Percentiles rank a stretch among this genome's conserved stretches.
phyloP scores from a whole-genome alignment of 306 rosid species.

The Cucumis sativus region DNA sequence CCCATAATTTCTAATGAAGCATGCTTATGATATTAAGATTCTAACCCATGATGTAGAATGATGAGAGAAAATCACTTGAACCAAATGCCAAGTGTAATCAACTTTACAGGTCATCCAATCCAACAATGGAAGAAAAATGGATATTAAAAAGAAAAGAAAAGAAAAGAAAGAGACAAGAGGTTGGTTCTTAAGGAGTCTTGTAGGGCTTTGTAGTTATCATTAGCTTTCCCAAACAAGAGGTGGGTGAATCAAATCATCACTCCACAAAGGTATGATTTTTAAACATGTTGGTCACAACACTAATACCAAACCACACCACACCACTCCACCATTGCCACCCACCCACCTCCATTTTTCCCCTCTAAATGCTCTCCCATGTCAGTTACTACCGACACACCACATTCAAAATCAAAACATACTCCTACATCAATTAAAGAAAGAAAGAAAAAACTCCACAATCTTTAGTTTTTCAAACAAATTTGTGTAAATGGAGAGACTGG shows the following conservation, averaged over 20 bases:
- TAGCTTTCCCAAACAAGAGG: conserved; percentile 14
- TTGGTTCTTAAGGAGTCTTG: conserved; percentile 4
- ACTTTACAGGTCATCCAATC: conserved; percentile 10
- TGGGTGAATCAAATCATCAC: conserved; percentile 7
- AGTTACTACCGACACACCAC: background rate
- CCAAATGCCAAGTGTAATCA: conserved; percentile 14
- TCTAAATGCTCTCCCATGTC: background rate
- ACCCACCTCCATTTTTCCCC: background rate
- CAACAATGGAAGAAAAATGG: background rate
- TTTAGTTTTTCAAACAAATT: too few relatives aligned
- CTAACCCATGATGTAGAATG: background rate
- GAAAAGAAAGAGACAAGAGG: background rate
- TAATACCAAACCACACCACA: background rate
- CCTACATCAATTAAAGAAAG: background rate
- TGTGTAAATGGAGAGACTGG: background rate
- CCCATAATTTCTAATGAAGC: background rate
- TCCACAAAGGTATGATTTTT: background rate
- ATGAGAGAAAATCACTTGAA: conserved; percentile 1
- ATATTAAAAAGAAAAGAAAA: background rate
- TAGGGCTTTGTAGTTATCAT: conserved; percentile 22
- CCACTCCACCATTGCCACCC: background rate
- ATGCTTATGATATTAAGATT: conserved; percentile 7
- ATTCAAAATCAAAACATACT: background rate
- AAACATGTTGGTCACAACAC: background rate
- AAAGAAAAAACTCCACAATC: too few relatives aligned